Evolutionary conservation across 208 protist species (phyloP).

Genomic region (Trypanosoma boissoni): DNA sequence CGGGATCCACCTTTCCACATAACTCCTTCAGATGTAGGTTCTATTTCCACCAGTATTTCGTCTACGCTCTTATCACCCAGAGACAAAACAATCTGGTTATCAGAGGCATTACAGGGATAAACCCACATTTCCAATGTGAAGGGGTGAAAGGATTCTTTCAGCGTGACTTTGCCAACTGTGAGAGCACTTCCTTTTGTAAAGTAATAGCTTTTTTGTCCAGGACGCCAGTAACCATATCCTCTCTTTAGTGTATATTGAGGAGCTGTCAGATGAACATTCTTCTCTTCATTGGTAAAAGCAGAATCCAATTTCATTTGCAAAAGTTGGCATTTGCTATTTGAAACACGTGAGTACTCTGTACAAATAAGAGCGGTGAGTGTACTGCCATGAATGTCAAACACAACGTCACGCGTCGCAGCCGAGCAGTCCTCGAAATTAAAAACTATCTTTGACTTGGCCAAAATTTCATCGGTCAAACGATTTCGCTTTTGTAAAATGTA

Average conservation of each 20-base stretch:
- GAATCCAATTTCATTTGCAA: constrained; percentile 18
- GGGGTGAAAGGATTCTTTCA: constrained; percentile 77
- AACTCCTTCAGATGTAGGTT: constrained; percentile 60
- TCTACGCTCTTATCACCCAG: constrained; percentile 82
- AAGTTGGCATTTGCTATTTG: constrained; percentile 31
- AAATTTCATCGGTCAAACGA: constrained; percentile 10
- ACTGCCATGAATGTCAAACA: constrained; percentile 24
- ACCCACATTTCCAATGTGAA: constrained; percentile 90
- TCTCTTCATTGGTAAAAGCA: constrained; percentile 9
- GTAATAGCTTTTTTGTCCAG: constrained; percentile 32
- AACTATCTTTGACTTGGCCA: constrained; percentile 10
- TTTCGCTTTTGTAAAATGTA: constrained; percentile 25
- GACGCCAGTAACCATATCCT: constrained; percentile 12
- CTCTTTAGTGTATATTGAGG: constrained; percentile 19
- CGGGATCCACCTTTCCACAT: constrained; percentile 75
- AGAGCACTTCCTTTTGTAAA: constrained; percentile 64
- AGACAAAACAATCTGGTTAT: constrained; percentile 70
- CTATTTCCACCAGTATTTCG: constrained; percentile 80
- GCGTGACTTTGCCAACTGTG: constrained; percentile 51
- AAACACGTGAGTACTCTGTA: constrained; percentile 22
- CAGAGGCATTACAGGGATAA: constrained; percentile 58
- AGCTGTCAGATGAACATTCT: constrained; percentile 11
- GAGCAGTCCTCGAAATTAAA: constrained; percentile 22
- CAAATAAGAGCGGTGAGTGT: constrained; percentile 26
- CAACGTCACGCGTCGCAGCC: constrained; percentile 18